Conservation (phyloP, 164 flowering plant genomes). For the Stephania cephalantha region DNA sequence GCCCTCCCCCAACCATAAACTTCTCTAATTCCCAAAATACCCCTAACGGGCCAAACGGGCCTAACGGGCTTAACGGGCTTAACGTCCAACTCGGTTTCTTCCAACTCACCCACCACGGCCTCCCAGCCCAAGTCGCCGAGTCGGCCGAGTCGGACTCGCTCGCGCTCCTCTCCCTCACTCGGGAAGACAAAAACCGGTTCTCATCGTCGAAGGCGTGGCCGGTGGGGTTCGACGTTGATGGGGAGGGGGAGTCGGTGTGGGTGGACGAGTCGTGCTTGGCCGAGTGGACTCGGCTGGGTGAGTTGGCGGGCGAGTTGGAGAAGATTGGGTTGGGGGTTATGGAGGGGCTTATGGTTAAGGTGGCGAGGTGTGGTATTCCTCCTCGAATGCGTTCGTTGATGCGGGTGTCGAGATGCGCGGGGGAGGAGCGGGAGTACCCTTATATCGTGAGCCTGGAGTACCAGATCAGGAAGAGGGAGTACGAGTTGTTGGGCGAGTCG, state of each 20-base stretch:
- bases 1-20: constrained; percentile 30
- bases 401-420: constrained; percentile 40
- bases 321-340: constrained; percentile 42
- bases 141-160: constrained; percentile 53
- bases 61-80: background rate
- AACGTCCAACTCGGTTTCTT: constrained; percentile 46
- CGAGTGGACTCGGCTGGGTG: constrained; percentile 29
- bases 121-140: constrained; percentile 45
- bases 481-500: constrained; percentile 49
- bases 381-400: constrained; percentile 25
- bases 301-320: constrained; percentile 47
- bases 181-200: constrained; percentile 15
- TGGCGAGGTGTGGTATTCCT: no score
- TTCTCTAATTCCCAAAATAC: constrained; percentile 20
- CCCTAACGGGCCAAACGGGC: constrained; percentile 9
- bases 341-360: constrained; percentile 21
- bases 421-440: constrained; percentile 51
- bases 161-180: constrained; percentile 45
- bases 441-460: constrained; percentile 56
- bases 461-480: constrained; percentile 40
- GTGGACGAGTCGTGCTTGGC: constrained; percentile 29
- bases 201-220: constrained; percentile 47
- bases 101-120: constrained; percentile 43
- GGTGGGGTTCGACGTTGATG: constrained; percentile 36
- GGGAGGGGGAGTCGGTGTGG: constrained; percentile 40